Base-by-base conservation (phyloP, 805 yeast genomes). In the Candida krabiensis region DNA sequence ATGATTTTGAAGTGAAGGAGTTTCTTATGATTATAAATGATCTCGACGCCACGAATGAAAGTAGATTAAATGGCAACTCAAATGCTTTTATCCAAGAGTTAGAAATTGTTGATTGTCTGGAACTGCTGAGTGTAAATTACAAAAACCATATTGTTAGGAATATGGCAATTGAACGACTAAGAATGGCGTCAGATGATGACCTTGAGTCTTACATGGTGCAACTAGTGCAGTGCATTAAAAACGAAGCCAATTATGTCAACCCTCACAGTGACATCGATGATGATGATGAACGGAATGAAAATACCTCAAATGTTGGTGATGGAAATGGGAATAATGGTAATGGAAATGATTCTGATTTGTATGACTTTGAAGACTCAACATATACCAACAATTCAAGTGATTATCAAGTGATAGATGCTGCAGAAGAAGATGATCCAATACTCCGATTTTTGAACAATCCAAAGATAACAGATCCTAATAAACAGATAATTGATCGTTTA, bases 211-310 rank as follows among this genome's bases (percentile, higher is more conserved):
- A 87, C 53, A 65, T 93, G 46, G 71, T 91, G 38, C 99, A 93
- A 61, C 68, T 91, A 13, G 98, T 91, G 0, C 97, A 90, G 55
- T 95, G 96, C 0, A 74, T 91, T 25, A 83, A 86, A 51, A 87
- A 87, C 58, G 99, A 93, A 53, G 44, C 56, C 2, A 46, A 49
- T 21, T 52, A 56, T 32, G 44, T 53, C 5, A 44, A 41, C 23
- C 55, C 58, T 4, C 46, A 40, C 25, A 45, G 57, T 4, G 52
- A 50, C 26, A 41, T 49, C 9, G 59, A 51, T 24, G 56, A 47
- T 5, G 53, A 49, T 19, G n/a, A n/a, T n/a, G n/a, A n/a, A n/a
- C n/a, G n/a, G n/a, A n/a, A n/a, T n/a, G n/a, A n/a, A n/a, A 39
- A 26, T 2, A 28, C 24, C 14, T 30, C 38, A 9, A 37, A 44